Evolutionary conservation across 495 filamentous ascomycete genomes (phyloP).

Genomic region (Paragyromitra xinjiangensis): DNA sequence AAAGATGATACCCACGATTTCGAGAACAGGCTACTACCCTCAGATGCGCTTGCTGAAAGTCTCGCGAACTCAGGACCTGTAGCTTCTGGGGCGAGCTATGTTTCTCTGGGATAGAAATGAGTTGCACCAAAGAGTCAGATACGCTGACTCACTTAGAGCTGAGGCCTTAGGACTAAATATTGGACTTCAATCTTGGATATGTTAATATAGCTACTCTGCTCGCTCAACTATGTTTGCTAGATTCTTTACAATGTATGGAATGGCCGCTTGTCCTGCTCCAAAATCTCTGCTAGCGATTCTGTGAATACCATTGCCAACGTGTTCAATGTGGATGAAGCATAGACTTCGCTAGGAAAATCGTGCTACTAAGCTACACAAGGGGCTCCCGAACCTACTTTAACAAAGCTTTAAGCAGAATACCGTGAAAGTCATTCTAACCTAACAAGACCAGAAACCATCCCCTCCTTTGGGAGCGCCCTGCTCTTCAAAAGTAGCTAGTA

Average conservation of each 20-base stretch:
- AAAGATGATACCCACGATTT: slow-evolving; percentile 33
- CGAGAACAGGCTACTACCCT: slow-evolving; percentile 8
- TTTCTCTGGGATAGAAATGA: slow-evolving; percentile 45
- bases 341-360: background rate
- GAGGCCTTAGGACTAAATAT: background rate
- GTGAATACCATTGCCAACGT: background rate
- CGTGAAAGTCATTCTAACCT: background rate
- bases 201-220: slow-evolving; percentile 16
- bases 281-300: background rate
- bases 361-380: no score
- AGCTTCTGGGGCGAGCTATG: slow-evolving; percentile 20
- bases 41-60: background rate
- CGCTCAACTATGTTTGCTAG: background rate
- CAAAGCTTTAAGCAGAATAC: background rate
- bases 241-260: background rate
- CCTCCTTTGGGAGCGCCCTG: background rate
- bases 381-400: background rate
- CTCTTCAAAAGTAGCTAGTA: no score
- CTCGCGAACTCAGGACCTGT: background rate
- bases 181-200: background rate
- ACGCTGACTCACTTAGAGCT: background rate
- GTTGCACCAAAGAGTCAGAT: background rate
- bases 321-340: background rate
- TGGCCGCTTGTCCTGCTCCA: background rate
- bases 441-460: background rate